Evolutionary conservation across 371 early-diverging fungal genomes (phyloP), one percentile per base, ranked within the genome.

Genomic region (Circinella minor): DNA sequence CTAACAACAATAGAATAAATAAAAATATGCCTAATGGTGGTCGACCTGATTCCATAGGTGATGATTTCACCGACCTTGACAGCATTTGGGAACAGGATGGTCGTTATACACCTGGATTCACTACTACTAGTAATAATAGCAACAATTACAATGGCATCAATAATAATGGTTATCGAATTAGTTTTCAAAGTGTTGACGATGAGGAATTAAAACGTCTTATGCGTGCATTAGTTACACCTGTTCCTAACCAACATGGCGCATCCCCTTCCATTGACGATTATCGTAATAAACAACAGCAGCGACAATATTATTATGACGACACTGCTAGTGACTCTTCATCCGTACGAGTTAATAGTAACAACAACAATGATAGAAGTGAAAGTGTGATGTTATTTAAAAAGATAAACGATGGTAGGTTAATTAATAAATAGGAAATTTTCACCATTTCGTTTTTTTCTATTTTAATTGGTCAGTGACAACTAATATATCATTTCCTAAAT

Each of bases 171-270:
- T 70, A 69, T 36, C 70, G 67, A 34, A 70, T 74, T 54, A 69
- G 70, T 17, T 70, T 74, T 37, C 74, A 63, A 48, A 74, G 74
- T 54, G 62, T 74, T 15, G 74, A 74, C 74, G 74, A 74, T 49
- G 74, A 74, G 18, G 74, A 74, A 70, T 65, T 74, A 36, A 66
- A 64, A 43, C 74, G 67, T 7, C 49, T 74, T 49, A 69, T 69
- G 67, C 70, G 74, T 49, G 65, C 67, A 11, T 61, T 74, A 13
- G 61, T 70, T 36, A 74, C 74, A 18, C 74, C 74, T 8, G 61
- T 61, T 27, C 74, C 74, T 3, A 43, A 43, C 43, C 6, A 43
- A 9, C 43, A 43, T 11, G 43, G 43, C 3, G 9, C 6, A 43
- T 43, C 43, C 9, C 43, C 43, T 11, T 43, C 43, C 43, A 43